A percentile compares a stretch with the other conserved stretches of the same genome.
These are phyloP conservation scores for Fusarium sp. DNA, from an alignment of 2,329 filamentous ascomycete species.

Conservation along the genomic window DNA sequence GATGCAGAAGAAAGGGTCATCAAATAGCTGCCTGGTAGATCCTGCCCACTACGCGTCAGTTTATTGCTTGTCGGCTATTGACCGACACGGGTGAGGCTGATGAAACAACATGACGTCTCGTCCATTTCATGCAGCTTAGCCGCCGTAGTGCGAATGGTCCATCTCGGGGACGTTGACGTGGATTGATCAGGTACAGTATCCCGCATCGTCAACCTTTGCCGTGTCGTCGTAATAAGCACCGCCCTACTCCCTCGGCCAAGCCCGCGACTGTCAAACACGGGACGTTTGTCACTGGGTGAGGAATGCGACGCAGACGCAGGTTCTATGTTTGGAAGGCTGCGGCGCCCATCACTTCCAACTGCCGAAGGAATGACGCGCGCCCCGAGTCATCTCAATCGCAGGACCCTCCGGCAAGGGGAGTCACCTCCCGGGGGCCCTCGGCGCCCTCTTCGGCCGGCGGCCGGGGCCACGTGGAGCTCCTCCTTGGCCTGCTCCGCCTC, in stretches of 20 bases:
- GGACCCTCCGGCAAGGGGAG: constrained; percentile 5
- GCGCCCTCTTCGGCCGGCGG: background rate
- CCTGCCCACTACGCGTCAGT: constrained; percentile 1
- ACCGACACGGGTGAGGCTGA: background rate
- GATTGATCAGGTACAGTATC: background rate
- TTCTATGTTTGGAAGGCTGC: background rate
- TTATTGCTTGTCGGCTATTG: background rate
- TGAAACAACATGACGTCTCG: constrained; percentile 7
- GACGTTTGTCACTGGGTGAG: background rate
- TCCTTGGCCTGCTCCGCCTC: constrained; percentile 5
- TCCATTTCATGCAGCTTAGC: background rate
- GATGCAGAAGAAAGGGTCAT: background rate
- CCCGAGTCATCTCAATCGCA: background rate
- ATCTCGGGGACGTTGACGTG: background rate
- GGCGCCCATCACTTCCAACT: background rate
- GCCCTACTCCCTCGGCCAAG: background rate
- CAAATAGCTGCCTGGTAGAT: background rate
- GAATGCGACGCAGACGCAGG: background rate
- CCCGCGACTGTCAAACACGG: background rate
- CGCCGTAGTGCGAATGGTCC: background rate
- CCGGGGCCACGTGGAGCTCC: constrained; percentile 3
- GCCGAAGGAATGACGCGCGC: constrained; percentile 1
- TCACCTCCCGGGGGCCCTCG: constrained; percentile 28
- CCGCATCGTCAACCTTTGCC: background rate
- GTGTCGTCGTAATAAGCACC: constrained; percentile 8